Base-by-base conservation (phyloP, 495 filamentous ascomycete genomes). In the Neurospora tetrasperma region DNA sequence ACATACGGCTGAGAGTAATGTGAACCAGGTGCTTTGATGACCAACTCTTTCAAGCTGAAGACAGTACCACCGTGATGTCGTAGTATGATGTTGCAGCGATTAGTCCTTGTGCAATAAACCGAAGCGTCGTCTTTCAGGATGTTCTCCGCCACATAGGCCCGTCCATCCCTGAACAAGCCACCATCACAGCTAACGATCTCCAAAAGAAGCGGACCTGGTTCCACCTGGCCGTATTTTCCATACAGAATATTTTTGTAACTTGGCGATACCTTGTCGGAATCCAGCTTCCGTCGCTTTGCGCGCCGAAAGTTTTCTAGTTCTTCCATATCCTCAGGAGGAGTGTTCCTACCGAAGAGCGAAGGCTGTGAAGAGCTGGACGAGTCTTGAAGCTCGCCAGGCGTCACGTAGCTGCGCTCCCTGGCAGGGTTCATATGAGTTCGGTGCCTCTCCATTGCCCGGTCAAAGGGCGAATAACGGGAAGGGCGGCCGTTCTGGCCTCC, bases 131-230 rank as follows among this genome's bases (percentile, higher is more conserved):
- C 92, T 73, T 86, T 88, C 69, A 98, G 85, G 48, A 97, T 88
- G 80, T 97, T 97, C 74, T 94, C 92, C 39, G 91, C 89, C 46
- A 85, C 85, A 76, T 93, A 94, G 72, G 85, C 84, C 2, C 82
- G 81, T 71, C 89, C 87, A 62, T 89, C 87, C 35, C 84, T 79
- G 78, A 90, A 94, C 27, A 89, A 86, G 2, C 94, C 95, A 69
- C 94, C 95, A 82, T 98, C 95, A 77, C 94, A 98, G 84, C 88
- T 93, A 20, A 90, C 88, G 70, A 97, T 88, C 78, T 96, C 91
- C 93, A 97, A 94, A 72, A 86, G 89, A 72, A 97, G 81, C 73
- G 87, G 84, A 14, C 93, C 93, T 0, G 93, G 87, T 42, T 94
- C 91, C 7, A 94, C 90, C 78, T 97, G 94, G 20, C 94, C 94